Evolutionary conservation across 192 early-diverging fungal species (phyloP).

Genomic region (Podila clonocystis): DNA sequence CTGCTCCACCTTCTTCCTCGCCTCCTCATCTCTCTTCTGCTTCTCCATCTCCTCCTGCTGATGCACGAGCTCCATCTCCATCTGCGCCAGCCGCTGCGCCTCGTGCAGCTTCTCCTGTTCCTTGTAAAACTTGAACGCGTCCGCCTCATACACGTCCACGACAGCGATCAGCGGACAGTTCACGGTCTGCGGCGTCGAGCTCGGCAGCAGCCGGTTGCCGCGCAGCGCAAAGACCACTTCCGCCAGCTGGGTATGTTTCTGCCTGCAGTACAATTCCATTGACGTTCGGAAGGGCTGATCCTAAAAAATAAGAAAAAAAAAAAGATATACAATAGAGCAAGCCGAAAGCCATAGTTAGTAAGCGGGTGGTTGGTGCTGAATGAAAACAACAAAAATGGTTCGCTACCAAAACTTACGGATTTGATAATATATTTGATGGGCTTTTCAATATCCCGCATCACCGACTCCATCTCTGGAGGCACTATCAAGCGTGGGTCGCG

Average conservation of each 20-base stretch:
- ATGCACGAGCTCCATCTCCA: slow-evolving; percentile 7
- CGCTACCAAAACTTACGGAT: slow-evolving; percentile 20
- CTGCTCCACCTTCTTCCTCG: neutral
- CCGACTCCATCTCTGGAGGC: neutral
- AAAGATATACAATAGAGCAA: no score
- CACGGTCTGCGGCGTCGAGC: slow-evolving; percentile 33
- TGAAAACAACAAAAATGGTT: neutral
- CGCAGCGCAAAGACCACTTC: slow-evolving; percentile 28
- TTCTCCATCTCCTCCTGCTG: neutral
- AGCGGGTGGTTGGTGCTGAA: no score
- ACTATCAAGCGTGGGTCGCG: neutral
- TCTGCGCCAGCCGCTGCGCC: slow-evolving; percentile 11
- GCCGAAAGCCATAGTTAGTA: no score
- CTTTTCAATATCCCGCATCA: neutral
- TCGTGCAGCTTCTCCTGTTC: slow-evolving; percentile 15
- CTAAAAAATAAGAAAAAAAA: slow-evolving; percentile 6
- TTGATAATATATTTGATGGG: slow-evolving; percentile 4
- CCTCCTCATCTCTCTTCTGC: neutral
- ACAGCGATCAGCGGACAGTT: slow-evolving; percentile 10
- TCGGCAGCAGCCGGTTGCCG: slow-evolving; percentile 18
- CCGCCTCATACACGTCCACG: slow-evolving; percentile 21
- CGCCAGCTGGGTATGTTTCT: slow-evolving; percentile 1
- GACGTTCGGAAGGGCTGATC: slow-evolving; percentile 11
- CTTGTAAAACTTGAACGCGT: slow-evolving; percentile 25
- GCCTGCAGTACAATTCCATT: slow-evolving; percentile 29